A percentile compares a stretch with the other conserved stretches of the same genome.
These are phyloP conservation scores for Oryza longistaminata DNA, from an alignment of 176 grass and related monocot genomes.

Conservation along the genomic window DNA sequence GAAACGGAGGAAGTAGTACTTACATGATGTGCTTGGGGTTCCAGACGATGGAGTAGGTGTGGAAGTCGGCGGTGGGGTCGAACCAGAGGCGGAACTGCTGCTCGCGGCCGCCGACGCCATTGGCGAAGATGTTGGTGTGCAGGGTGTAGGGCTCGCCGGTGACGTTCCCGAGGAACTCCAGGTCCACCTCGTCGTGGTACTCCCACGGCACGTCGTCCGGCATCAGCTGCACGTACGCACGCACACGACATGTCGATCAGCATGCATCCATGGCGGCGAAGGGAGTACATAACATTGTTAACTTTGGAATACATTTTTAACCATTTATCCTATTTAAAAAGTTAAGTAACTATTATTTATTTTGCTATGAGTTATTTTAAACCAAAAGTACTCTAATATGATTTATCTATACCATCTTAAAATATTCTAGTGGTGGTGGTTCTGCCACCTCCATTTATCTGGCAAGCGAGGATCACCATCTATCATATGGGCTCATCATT, in stretches of 20 bases:
- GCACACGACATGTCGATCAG: background rate
- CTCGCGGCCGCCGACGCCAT: slow-evolving; percentile 55
- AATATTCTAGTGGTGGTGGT: too few relatives aligned
- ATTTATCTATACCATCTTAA: too few relatives aligned
- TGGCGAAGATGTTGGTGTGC: slow-evolving; percentile 71
- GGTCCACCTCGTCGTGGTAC: slow-evolving; percentile 70
- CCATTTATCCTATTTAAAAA: too few relatives aligned
- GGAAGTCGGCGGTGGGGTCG: slow-evolving; percentile 63
- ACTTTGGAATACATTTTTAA: too few relatives aligned
- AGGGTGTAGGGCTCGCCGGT: slow-evolving; percentile 68
- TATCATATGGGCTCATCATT: too few relatives aligned
- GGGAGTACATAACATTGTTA: too few relatives aligned
- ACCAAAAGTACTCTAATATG: too few relatives aligned
- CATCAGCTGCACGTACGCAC: background rate
- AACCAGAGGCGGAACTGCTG: slow-evolving; percentile 79
- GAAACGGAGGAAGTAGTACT: too few relatives aligned
- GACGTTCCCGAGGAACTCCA: slow-evolving; percentile 77
- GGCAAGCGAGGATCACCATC: too few relatives aligned
- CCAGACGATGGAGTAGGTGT: slow-evolving; percentile 79
- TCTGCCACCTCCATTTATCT: too few relatives aligned
- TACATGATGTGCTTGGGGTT: slow-evolving; percentile 61
- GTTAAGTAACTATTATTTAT: too few relatives aligned
- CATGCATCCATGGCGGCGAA: background rate
- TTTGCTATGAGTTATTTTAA: too few relatives aligned
- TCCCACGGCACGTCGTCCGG: slow-evolving; percentile 30